Evolutionary conservation across 106 monocot species (phyloP), one percentile per base, ranked within the genome.

Genomic region (Allium cepa): DNA sequence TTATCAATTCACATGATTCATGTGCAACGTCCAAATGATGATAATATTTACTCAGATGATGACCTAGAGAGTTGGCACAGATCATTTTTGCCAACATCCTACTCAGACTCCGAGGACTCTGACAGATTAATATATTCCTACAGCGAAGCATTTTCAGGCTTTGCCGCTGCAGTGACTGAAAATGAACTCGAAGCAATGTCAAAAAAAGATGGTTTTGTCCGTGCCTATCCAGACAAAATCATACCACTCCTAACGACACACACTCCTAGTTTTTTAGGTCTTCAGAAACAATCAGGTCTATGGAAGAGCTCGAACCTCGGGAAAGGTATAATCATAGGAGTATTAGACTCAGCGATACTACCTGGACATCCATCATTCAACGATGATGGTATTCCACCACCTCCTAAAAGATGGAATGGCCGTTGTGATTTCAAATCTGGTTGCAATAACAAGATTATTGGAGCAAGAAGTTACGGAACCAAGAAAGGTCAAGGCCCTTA

Each of bases 391-490:
- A 17, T 16, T 17, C 1, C 47, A 6, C 58, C 59, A 11, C 48
- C 58, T 8, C 59, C 71, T 17, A 47, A 47, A 13, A 71, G 17
- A 47, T 71, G 71, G 71, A 17, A 48, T 0, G 71, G 71, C 1
- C 15, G 7, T 0, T 71, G 71, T 18, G 71, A 60, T 6, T 59
- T 59, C 69, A 3, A 18, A 57, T 26, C 17, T 5, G 59, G 9
- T 11, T 71, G 71, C 57, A 71, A 48, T 60, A 59, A 71, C 71
- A 71, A 71, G 47, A 13, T 71, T 1, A 60, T 71, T 26, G 71
- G 71, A 10, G 71, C 17, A 8, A 17, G 59, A 2, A 22, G 22
- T 55, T 7, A 10, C 4, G 5, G 5, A 1, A 49, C 26, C n/a
- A 7, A 15, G 7, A 10, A 56, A 12, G 26, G 17, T 3, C 36